These are phyloP conservation scores for Cyberlindnera subsufficiens DNA, from an alignment of 805 yeast species.

Conservation along the genomic window DNA sequence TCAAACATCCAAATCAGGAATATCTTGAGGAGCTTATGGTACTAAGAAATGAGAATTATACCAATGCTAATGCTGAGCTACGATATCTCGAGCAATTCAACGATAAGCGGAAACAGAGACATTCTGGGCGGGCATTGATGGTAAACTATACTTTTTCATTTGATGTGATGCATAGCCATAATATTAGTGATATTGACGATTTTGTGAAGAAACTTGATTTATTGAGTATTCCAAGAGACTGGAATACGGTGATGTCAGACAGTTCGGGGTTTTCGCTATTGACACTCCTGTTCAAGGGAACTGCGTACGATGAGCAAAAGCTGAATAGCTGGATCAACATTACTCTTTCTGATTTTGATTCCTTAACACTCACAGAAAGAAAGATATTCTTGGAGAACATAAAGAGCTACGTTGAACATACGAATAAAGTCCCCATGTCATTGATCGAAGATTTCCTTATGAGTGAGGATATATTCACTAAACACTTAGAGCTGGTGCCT, in stretches of 20 bases:
- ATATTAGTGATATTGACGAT: conserved; percentile 2
- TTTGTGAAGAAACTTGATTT: conserved; percentile 4
- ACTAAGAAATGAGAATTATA: background rate
- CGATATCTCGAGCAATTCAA: conserved; percentile 11
- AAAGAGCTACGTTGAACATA: conserved; percentile 3
- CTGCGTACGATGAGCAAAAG: background rate
- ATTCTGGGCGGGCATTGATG: background rate
- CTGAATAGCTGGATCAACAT: conserved; percentile 10
- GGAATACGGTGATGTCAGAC: conserved; percentile 8
- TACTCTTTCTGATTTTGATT: conserved; percentile 4
- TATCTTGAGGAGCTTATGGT: conserved; percentile 7
- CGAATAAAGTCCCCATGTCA: conserved; percentile 6
- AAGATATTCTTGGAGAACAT: conserved; percentile 5
- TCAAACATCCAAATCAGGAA: conserved; percentile 15
- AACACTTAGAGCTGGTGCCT: conserved; percentile 1
- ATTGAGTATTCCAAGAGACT: conserved; percentile 4
- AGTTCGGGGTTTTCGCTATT: conserved; percentile 4
- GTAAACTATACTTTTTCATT: conserved; percentile 6
- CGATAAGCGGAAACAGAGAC: conserved; percentile 12
- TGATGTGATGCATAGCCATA: background rate
- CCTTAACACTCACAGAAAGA: background rate
- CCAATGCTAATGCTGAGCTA: conserved; percentile 1
- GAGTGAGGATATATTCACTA: conserved; percentile 1
- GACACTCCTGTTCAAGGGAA: conserved; percentile 3
- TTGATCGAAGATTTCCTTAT: conserved; percentile 5